Evolutionary conservation across 345 rosid species (phyloP), one percentile per base, ranked within the genome.

Genomic region (Ailanthus altissimus): DNA sequence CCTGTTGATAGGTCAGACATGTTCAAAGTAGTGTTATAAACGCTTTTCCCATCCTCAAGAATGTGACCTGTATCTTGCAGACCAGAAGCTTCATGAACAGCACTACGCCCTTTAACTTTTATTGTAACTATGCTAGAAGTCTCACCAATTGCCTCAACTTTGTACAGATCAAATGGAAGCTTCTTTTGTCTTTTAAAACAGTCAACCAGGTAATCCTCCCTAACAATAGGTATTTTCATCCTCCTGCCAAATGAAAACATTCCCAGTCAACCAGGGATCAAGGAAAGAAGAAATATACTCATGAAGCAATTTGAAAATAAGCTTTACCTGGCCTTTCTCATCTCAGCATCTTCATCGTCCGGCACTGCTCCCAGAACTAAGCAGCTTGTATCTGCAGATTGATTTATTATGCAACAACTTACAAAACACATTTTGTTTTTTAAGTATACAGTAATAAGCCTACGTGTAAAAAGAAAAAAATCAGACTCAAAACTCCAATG

Each of bases 1-100:
- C 98, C 97, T 5, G 98, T 93, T 76, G 98, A 92, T 66, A 93
- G 85, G 86, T 93, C 98, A 51, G 98, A 93, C 97, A 92, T 86
- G 88, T 90, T 96, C 83, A 96, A 80, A 70, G 97, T 93, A 5
- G 95, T 96, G 86, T 93, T 93, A 75, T 92, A 96, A 89, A 96
- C 88, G 78, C 94, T 88, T 78, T 86, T 89, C 53, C 93, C 90
- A 81, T 87, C 97, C 85, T 94, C 99, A 77, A 93, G 97, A 58
- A 96, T 93, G 87, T 93, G 99, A 77, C 98, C 86, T 49, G 93
- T 82, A 81, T 96, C 97, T 80, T 96, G 97, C 81, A 96, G 81
- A 51, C 93, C 95, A 78, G 99, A 96, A 25, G 92, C 88, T 86
- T 89, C 98, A 85, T 96, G 98, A 80, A 96, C 98, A 82, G 97